These are phyloP conservation scores for Graphilbum sp. DNA, from an alignment of 2,329 filamentous ascomycete species.

Conservation along the genomic window DNA sequence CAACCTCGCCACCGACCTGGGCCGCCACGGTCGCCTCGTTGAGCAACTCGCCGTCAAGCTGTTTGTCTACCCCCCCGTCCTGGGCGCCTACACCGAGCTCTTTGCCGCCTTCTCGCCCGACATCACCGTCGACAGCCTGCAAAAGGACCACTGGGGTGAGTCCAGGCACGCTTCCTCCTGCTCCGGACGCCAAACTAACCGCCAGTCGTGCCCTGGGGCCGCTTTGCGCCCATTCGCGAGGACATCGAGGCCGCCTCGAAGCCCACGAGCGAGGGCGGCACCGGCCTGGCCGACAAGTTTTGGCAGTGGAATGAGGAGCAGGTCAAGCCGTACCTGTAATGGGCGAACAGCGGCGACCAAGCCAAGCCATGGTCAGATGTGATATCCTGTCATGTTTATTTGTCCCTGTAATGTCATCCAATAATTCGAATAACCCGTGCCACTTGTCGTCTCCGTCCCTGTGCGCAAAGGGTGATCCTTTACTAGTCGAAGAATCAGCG, in stretches of 20 bases:
- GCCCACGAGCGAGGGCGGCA: slow-evolving; percentile 20
- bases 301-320: slow-evolving; percentile 26
- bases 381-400: too few relatives aligned
- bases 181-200: background rate
- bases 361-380: too few relatives aligned
- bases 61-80: slow-evolving; percentile 9
- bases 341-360: too few relatives aligned
- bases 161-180: background rate
- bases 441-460: too few relatives aligned
- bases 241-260: slow-evolving; percentile 15
- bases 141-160: slow-evolving; percentile 12
- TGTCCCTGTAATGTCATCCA: too few relatives aligned
- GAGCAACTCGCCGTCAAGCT: background rate
- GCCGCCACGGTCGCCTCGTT: slow-evolving; percentile 3
- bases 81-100: slow-evolving; percentile 23
- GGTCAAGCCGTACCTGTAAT: slow-evolving; percentile 13
- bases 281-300: slow-evolving; percentile 19
- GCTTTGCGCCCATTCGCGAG: slow-evolving; percentile 16
- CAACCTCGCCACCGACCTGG: slow-evolving; percentile 13
- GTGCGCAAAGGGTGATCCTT: too few relatives aligned
- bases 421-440: too few relatives aligned
- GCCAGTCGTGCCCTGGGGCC: slow-evolving; percentile 21
- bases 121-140: slow-evolving; percentile 15
- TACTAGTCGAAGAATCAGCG: too few relatives aligned
- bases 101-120: slow-evolving; percentile 21